Evolutionary conservation across 2,329 filamentous ascomycete species (phyloP), one percentile per base, ranked within the genome.

Genomic region (Aspergillus ochraceus): DNA sequence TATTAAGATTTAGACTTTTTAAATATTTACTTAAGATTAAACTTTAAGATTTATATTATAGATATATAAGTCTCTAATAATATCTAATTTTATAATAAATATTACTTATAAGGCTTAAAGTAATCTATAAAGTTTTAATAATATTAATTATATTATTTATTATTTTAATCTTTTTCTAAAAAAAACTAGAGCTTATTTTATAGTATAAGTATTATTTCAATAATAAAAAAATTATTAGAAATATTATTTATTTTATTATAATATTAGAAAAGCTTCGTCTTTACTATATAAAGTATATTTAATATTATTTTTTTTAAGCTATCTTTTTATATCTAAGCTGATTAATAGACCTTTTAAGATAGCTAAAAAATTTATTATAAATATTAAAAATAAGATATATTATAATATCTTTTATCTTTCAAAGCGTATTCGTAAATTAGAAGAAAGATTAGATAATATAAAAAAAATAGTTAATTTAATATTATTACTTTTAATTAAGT

Each of bases 131-230:
- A 8, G n/a, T 14, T 45, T 10, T 14, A 2, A 19, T 8, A 8
- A 8, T 49, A 49, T 22, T 2, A 2, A 8, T 11, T 2, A 24
- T 2, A 2, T 6, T 26, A 49, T 11, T 47, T 2, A 2, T 17
- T 4, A 5, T 24, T 14, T n/a, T 26, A 24, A 14, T 49, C n/a
- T 6, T 22, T 14, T 14, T 11, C 20, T 10, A 8, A 12, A 45
- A 65, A 67, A 56, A 67, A 67, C 49, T 65, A 3, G 11, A 63
- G 36, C 51, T 64, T 67, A 26, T 64, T 55, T 30, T 29, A 6
- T 24, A 39, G 52, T 3, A 56, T 50, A 9, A 55, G 2, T 1
- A 55, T 55, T 2, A 20, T 55, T 30, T 17, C 0, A 32, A 55
- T 32, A 11, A 14, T 12, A 32, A 47, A 55, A 10, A 55, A 19